phyloP scores from a whole-genome alignment of 306 rosid genomes.

The Calophaca sinica region DNA sequence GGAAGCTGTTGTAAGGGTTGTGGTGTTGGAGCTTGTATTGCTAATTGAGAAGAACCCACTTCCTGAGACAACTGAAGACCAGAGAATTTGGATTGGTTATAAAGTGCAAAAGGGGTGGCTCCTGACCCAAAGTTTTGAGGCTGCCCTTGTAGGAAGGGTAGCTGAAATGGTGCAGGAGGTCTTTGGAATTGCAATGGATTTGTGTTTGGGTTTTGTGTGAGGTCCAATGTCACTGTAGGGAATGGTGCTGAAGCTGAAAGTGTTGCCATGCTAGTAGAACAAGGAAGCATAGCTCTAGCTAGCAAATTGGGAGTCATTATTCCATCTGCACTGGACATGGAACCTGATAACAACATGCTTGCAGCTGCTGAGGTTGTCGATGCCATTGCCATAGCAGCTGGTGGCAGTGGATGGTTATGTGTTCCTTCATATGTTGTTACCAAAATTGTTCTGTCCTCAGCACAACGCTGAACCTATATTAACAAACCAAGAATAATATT shows the following conservation, averaged over 20 bases:
- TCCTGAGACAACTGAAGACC: constrained; percentile 91
- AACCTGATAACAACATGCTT: constrained; percentile 84
- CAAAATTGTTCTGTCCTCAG: constrained; percentile 79
- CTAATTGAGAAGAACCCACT: constrained; percentile 56
- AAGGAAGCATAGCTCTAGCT: constrained; percentile 84
- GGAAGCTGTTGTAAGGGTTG: constrained; percentile 33
- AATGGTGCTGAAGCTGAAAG: constrained; percentile 95
- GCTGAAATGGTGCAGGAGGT: constrained; percentile 59
- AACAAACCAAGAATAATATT: not conserved
- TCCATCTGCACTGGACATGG: constrained; percentile 89
- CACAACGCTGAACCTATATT: constrained; percentile 93
- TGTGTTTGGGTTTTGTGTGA: constrained; percentile 64
- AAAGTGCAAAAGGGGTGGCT: constrained; percentile 56
- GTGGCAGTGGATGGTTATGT: constrained; percentile 98
- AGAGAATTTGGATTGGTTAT: constrained; percentile 86
- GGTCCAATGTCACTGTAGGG: constrained; percentile 85
- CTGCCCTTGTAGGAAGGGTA: constrained; percentile 66
- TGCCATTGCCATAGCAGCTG: constrained; percentile 98
- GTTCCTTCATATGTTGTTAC: constrained; percentile 93
- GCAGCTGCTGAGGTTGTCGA: constrained; percentile 93
- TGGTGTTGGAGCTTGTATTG: constrained; percentile 52
- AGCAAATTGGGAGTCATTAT: constrained; percentile 83
- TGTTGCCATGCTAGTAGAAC: constrained; percentile 80
- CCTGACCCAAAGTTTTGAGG: constrained; percentile 61
- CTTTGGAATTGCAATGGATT: constrained; percentile 65